Evolutionary conservation across 164 flowering plant species (phyloP), one percentile per base, ranked within the genome.

Genomic region (Tetrastigma voinierianum): DNA sequence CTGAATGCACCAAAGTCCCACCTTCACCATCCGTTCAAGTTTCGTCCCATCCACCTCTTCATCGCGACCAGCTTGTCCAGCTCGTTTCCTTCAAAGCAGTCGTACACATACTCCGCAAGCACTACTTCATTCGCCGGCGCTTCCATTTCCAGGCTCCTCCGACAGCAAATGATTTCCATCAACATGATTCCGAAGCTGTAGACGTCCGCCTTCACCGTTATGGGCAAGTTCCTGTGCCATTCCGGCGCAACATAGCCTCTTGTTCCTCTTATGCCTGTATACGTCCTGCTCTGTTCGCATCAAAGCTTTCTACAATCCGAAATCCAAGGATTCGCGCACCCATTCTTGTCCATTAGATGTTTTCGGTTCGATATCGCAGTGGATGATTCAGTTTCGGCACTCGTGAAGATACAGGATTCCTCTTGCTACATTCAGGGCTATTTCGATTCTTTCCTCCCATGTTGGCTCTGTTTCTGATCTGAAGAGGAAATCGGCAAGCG

Each of bases 341-440:
- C 46, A 0, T 64, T 21, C 23, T 64, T 68, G 17, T 64, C 69
- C 61, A 71, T 65, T 18, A 71, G 2, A 71, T 71, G 54, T 71
- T 71, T 46, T 59, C 65, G 73, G 72, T 20, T 70, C 57, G 56
- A 70, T 58, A 53, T 70, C 73, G 25, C 64, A 70, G n/a, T 70
- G 73, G 45, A 64, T 64, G 51, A 47, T 69, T 62, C 62, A 67
- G 0, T 57, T 62, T 40, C 46, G 67, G 24, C 72, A 69, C 14
- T 69, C 72, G 16, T 69, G 72, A 6, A 69, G 40, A 47, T 69
- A 69, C 8, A 55, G 56, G 21, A 66, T 43, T 10, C 68, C 68
- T 55, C 68, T 20, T 53, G 68, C 68, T 44, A 56, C 46, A 20
- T 45, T 46, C 52, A 55, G 51, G 1, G 53, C 61, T 20, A 66